phyloP scores from a whole-genome alignment of 768 basidiomycete species.

The Exsudoporus frostii region DNA sequence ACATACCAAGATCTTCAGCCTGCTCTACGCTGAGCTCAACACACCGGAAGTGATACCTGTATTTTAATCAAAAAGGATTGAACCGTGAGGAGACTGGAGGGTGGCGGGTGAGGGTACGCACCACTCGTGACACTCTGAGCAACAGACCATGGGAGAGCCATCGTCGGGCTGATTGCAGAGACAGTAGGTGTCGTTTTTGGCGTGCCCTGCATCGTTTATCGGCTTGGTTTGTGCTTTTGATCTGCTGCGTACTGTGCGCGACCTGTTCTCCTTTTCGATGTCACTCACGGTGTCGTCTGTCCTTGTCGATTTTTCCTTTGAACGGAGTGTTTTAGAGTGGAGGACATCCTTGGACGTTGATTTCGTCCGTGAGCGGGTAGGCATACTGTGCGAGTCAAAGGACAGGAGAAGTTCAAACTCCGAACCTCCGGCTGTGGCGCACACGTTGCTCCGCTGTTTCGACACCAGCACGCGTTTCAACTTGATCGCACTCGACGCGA shows the following conservation, averaged over 20 bases:
- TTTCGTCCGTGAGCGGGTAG: conserved; percentile 45
- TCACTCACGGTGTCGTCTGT: conserved; percentile 23
- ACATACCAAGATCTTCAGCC: conserved; percentile 79
- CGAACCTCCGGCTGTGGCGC: conserved; percentile 28
- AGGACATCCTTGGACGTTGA: conserved; percentile 21
- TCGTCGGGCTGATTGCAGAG: conserved; percentile 68
- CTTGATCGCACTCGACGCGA: not conserved
- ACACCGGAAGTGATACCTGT: conserved; percentile 85
- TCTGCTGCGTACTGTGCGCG: conserved; percentile 17
- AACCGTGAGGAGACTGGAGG: conserved; percentile 2
- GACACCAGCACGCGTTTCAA: not conserved
- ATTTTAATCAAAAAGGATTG: not conserved
- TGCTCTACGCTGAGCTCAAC: conserved; percentile 57
- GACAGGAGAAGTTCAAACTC: conserved; percentile 33
- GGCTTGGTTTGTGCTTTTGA: conserved; percentile 21
- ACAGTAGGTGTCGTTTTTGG: conserved; percentile 40
- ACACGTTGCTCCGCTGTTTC: not conserved
- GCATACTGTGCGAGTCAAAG: conserved; percentile 36
- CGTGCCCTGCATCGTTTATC: conserved; percentile 13
- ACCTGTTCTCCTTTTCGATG: conserved; percentile 32
- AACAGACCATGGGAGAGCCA: conserved; percentile 78
- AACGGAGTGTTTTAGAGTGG: not conserved
- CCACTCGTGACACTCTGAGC: conserved; percentile 72
- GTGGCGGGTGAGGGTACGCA: conserved; percentile 31
- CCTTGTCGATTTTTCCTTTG: conserved; percentile 20